Conservation (phyloP, 495 filamentous ascomycete species). For the Lepraria neglecta region DNA sequence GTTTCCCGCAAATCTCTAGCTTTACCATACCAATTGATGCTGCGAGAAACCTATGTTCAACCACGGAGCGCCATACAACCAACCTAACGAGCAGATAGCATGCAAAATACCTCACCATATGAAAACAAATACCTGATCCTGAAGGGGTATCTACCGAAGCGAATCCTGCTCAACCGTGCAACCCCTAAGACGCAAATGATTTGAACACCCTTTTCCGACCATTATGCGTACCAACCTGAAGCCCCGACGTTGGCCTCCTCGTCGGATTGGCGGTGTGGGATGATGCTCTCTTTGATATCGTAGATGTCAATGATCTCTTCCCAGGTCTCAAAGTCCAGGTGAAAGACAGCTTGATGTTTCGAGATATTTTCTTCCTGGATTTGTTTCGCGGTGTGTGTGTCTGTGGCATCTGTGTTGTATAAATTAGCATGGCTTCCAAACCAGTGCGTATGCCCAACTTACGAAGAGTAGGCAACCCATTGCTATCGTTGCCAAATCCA, state of each 20-base stretch:
- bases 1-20: neutral
- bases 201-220: neutral
- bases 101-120: neutral
- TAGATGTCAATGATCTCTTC: slow-evolving; percentile 64
- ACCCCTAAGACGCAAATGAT: neutral
- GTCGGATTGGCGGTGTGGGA: slow-evolving; percentile 69
- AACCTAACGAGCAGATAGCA: slow-evolving; percentile 7
- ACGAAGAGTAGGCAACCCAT: slow-evolving; percentile 68
- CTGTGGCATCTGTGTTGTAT: slow-evolving; percentile 33
- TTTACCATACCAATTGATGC: neutral
- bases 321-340: slow-evolving; percentile 80
- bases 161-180: neutral
- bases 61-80: neutral
- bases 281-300: slow-evolving; percentile 68
- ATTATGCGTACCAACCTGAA: slow-evolving; percentile 72
- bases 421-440: slow-evolving; percentile 26
- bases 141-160: slow-evolving; percentile 6
- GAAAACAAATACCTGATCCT: neutral
- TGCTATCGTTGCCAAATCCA: slow-evolving; percentile 56
- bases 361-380: slow-evolving; percentile 44
- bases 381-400: slow-evolving; percentile 40
- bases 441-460: slow-evolving; percentile 35
- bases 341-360: slow-evolving; percentile 78
- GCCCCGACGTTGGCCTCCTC: slow-evolving; percentile 47
- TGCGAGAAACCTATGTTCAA: neutral